phyloP scores from a whole-genome alignment of 1,284 basidiomycete genomes.

The Ganoderma resinaceum region DNA sequence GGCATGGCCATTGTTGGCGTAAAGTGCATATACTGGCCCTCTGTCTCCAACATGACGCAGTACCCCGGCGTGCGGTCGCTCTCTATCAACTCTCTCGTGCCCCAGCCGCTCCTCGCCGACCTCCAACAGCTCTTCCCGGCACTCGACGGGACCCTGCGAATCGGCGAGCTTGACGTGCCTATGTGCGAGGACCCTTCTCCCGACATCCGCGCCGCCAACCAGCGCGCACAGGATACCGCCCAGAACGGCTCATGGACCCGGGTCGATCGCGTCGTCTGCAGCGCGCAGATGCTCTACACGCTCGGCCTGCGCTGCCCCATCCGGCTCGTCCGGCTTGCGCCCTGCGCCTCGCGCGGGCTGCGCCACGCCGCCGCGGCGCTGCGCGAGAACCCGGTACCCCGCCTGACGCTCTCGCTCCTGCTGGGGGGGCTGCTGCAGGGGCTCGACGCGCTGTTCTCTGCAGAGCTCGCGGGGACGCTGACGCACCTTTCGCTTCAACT shows the following conservation, averaged over 20 bases:
- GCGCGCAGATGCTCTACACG: background rate
- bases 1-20: too few species aligned
- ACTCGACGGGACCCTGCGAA: background rate
- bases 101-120: background rate
- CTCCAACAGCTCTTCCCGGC: background rate
- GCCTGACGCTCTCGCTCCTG: background rate
- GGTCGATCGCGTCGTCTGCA: background rate
- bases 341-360: background rate
- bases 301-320: background rate
- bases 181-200: background rate
- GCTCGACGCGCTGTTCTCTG: background rate
- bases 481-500: background rate
- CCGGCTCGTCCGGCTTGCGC: background rate
- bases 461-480: background rate
- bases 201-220: background rate
- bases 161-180: background rate
- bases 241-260: background rate
- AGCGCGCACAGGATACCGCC: background rate
- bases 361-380: background rate
- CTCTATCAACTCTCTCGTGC: background rate
- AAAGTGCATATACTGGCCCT: too few species aligned
- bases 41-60: background rate
- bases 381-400: background rate
- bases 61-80: background rate
- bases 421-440: too few species aligned